Conservation (phyloP, 176 grass and related monocot species). For the Aegilops umbellulata region DNA sequence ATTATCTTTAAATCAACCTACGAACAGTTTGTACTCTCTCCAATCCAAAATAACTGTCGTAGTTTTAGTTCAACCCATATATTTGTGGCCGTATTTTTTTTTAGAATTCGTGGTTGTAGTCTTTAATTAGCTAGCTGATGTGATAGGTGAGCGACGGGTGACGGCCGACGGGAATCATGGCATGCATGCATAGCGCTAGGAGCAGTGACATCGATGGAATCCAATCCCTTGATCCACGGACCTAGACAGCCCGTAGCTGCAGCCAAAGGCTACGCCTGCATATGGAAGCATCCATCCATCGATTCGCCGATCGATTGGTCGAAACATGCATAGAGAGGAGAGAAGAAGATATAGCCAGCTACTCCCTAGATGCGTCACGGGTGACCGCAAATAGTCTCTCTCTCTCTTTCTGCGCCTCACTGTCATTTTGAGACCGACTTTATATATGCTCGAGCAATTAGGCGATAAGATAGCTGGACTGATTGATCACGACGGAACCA, state of each 20-base stretch:
- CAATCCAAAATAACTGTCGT: too few species aligned
- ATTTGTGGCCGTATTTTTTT: too few species aligned
- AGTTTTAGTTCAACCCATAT: neutral
- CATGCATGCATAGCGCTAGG: neutral
- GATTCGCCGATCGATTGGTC: constrained; percentile 10
- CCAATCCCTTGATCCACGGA: constrained; percentile 42
- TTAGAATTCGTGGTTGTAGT: too few species aligned
- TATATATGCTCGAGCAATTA: constrained; percentile 2
- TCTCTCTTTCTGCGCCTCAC: too few species aligned
- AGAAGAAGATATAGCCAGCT: neutral
- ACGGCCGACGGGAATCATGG: neutral
- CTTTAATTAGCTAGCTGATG: neutral
- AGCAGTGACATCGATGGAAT: constrained; percentile 34
- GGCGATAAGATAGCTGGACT: neutral
- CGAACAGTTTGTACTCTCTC: too few species aligned
- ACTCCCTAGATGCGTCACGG: neutral
- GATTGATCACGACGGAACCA: neutral
- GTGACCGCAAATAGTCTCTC: constrained; percentile 20
- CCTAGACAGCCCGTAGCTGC: neutral
- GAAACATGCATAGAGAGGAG: neutral
- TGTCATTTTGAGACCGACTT: neutral
- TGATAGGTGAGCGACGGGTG: neutral
- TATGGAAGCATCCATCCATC: constrained; percentile 40
- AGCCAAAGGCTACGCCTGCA: neutral
- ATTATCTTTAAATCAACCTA: too few species aligned